These are phyloP conservation scores for Amniculicola lignicola DNA, from an alignment of 495 filamentous ascomycete genomes.

Conservation along the genomic window DNA sequence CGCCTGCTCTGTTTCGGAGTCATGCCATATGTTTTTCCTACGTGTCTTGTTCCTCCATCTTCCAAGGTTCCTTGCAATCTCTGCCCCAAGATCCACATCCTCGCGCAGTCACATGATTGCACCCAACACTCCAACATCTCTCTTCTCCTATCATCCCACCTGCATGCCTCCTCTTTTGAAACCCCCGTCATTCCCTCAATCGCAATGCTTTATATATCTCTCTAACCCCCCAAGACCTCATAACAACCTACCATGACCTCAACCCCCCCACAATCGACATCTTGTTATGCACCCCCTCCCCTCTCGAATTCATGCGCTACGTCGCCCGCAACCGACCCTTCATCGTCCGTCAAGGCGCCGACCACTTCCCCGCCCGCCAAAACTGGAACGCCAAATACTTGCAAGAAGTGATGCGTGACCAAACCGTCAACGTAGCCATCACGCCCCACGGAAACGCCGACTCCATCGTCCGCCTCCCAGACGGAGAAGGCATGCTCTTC, in stretches of 20 bases:
- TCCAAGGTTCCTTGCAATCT: background rate
- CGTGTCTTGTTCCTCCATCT: background rate
- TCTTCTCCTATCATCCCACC: background rate
- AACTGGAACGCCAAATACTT: slow-evolving; percentile 61
- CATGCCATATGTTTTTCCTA: no score
- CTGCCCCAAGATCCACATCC: no score
- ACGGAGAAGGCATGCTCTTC: slow-evolving; percentile 49
- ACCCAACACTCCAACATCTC: no score
- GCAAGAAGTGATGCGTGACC: slow-evolving; percentile 47
- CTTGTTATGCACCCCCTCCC: slow-evolving; percentile 58
- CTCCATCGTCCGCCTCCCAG: slow-evolving; percentile 47
- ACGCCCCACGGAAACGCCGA: slow-evolving; percentile 67
- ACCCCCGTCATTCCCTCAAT: no score
- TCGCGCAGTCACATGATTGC: no score
- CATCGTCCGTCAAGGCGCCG: slow-evolving; percentile 57
- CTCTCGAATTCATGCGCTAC: slow-evolving; percentile 70
- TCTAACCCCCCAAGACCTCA: slow-evolving; percentile 48
- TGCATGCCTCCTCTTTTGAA: background rate
- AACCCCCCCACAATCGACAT: slow-evolving; percentile 57
- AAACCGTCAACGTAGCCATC: slow-evolving; percentile 64
- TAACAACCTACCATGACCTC: slow-evolving; percentile 65
- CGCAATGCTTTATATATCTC: background rate
- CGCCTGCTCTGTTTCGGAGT: background rate
- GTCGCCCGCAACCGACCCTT: slow-evolving; percentile 67
- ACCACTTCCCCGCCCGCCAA: slow-evolving; percentile 55